Evolutionary conservation across 805 yeast species (phyloP).

Genomic region (Saturnispora zaruensis): DNA sequence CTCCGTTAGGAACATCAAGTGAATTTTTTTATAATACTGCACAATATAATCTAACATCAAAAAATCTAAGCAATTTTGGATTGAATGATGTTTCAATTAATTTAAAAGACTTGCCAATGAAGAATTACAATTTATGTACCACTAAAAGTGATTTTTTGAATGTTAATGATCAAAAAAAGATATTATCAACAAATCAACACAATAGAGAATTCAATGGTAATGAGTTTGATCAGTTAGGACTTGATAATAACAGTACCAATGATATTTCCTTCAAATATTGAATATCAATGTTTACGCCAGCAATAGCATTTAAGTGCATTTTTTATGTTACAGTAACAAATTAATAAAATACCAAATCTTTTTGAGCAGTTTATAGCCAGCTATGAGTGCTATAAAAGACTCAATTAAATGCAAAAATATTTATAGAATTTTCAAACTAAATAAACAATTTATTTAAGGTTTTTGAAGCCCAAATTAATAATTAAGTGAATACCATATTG

Average conservation of each 20-base stretch:
- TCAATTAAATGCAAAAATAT: background rate
- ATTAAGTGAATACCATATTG: background rate
- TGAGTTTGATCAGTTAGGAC: background rate
- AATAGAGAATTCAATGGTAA: background rate
- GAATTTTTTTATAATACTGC: background rate
- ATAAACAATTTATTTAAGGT: background rate
- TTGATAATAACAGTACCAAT: background rate
- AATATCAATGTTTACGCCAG: background rate
- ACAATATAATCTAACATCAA: background rate
- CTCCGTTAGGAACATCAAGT: background rate
- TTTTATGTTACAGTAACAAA: background rate
- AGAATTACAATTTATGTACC: background rate
- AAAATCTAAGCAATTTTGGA: background rate
- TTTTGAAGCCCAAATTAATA: background rate
- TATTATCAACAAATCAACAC: background rate
- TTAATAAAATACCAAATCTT: background rate
- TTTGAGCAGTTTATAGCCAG: background rate
- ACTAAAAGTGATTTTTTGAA: background rate
- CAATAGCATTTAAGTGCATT: background rate
- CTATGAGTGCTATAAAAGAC: background rate
- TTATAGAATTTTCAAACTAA: background rate
- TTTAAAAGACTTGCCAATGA: background rate
- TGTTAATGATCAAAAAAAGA: background rate
- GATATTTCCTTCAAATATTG: background rate
- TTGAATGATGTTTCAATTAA: background rate